Percentiles rank a stretch among this genome's conserved stretches.
phyloP scores from a whole-genome alignment of 495 filamentous ascomycete species.

The Tuber umbilicatum region DNA sequence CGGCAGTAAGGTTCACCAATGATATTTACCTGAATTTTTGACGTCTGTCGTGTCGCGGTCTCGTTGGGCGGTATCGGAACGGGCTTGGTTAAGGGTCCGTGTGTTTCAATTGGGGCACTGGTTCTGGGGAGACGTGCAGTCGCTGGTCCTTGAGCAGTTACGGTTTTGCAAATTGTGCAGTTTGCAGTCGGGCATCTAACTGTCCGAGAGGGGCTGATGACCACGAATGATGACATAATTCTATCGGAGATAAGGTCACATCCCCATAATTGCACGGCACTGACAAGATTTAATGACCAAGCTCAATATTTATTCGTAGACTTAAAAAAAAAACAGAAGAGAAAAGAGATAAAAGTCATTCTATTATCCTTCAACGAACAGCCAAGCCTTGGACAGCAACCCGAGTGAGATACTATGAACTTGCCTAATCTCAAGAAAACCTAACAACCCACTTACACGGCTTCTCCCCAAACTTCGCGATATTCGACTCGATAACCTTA shows the following conservation, averaged over 20 bases:
- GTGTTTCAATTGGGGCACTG: no score
- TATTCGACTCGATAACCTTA: conserved; percentile 12
- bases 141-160: no score
- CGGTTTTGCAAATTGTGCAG: neutral
- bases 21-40: no score
- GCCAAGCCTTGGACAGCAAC: neutral
- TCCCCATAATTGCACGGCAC: neutral
- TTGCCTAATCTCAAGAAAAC: neutral
- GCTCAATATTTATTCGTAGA: neutral
- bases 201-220: neutral
- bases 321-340: conserved; percentile 8
- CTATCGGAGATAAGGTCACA: neutral
- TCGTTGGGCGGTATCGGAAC: neutral
- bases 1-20: no score
- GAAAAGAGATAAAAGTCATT: conserved; percentile 5
- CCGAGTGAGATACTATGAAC: conserved; percentile 12
- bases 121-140: no score
- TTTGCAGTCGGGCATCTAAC: neutral
- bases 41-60: neutral
- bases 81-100: no score
- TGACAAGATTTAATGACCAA: neutral
- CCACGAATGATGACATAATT: neutral
- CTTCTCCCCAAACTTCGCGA: conserved; percentile 12
- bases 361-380: neutral
- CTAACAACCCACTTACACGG: conserved; percentile 14